Evolutionary conservation across 768 basidiomycete genomes (phyloP).

Genomic region (Boletus patriciae): DNA sequence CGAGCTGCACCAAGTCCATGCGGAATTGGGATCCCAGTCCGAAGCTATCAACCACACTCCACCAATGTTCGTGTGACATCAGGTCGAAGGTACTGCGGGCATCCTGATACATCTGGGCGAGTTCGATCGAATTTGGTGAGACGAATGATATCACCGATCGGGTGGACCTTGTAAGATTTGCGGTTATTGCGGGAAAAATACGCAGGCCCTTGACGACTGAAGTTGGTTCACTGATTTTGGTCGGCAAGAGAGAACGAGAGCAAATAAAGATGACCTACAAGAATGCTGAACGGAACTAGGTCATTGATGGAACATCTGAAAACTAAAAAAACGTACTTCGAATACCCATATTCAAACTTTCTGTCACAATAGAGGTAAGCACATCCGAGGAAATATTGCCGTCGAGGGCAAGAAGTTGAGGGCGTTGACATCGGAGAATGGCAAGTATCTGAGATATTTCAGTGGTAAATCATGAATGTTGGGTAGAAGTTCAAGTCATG

Average conservation of each 20-base stretch:
- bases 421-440: slow-evolving; percentile 48
- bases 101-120: slow-evolving; percentile 56
- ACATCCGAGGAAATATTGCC: slow-evolving; percentile 65
- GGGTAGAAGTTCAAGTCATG: neutral
- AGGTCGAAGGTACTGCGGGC: slow-evolving; percentile 49
- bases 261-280: slow-evolving; percentile 51
- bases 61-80: slow-evolving; percentile 59
- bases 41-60: slow-evolving; percentile 62
- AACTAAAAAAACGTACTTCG: slow-evolving; percentile 45
- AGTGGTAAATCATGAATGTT: neutral
- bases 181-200: slow-evolving; percentile 63
- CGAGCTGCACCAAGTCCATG: slow-evolving; percentile 60
- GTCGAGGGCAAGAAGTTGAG: slow-evolving; percentile 68
- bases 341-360: slow-evolving; percentile 50
- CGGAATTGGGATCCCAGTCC: slow-evolving; percentile 68
- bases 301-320: neutral
- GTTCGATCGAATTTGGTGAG: slow-evolving; percentile 86
- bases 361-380: slow-evolving; percentile 50
- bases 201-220: slow-evolving; percentile 76
- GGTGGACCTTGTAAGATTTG: slow-evolving; percentile 33
- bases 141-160: slow-evolving; percentile 62
- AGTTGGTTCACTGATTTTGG: slow-evolving; percentile 78
- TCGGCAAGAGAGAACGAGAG: slow-evolving; percentile 5
- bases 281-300: slow-evolving; percentile 51
- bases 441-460: slow-evolving; percentile 45